Evolutionary conservation across 345 rosid genomes (phyloP).

Genomic region (Eucalyptus sideroxylon): DNA sequence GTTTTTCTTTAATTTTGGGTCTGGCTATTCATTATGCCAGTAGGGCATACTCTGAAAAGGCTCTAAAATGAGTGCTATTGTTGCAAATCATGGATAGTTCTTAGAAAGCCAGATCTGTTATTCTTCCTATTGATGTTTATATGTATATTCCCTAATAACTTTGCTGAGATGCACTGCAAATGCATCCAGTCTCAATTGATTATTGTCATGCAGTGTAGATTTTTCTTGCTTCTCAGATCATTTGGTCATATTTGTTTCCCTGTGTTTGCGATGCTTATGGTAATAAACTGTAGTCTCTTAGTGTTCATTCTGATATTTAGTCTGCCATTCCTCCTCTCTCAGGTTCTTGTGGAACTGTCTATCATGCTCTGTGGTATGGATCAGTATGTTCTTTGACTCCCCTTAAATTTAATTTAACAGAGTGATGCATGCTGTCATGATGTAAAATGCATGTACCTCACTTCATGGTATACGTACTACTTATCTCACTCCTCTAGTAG

Average conservation of each 20-base stretch:
- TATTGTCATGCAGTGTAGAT: neutral
- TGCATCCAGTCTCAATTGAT: neutral
- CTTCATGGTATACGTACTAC: neutral
- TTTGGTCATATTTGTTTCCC: neutral
- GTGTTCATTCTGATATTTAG: slow-evolving; percentile 1
- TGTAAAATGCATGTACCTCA: neutral
- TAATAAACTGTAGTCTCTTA: neutral
- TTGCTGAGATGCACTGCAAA: neutral
- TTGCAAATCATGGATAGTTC: neutral
- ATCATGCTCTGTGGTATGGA: slow-evolving; percentile 97
- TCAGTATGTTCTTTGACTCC: slow-evolving; percentile 75
- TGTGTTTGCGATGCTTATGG: neutral
- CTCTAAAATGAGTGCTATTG: neutral
- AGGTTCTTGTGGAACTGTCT: slow-evolving; percentile 99
- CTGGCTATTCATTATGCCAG: neutral
- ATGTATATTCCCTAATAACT: neutral
- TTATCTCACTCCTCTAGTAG: neutral
- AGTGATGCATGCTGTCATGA: neutral
- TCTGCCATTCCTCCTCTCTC: slow-evolving; percentile 8
- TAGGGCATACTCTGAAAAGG: neutral
- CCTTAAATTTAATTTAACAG: slow-evolving; percentile 4
- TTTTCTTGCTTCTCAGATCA: neutral
- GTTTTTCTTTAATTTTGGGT: neutral
- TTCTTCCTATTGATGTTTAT: neutral
- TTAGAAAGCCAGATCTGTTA: neutral